phyloP scores from a whole-genome alignment of 2,329 filamentous ascomycete species.

The Annulohypoxylon truncatum region DNA sequence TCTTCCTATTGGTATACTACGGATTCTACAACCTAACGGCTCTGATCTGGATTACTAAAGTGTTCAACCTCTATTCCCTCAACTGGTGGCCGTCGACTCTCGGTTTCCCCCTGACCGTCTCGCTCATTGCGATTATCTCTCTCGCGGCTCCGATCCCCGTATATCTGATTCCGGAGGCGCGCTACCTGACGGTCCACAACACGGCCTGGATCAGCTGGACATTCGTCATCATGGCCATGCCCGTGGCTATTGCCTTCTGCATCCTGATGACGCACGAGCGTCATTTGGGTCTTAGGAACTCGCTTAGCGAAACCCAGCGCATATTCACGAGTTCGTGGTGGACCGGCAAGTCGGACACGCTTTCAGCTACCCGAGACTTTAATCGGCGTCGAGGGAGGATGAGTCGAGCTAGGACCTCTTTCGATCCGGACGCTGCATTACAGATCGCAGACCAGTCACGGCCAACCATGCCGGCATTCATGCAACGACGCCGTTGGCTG shows the following conservation, averaged over 20 bases:
- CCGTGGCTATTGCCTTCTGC: constrained; percentile 72
- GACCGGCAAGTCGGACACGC: constrained; percentile 67
- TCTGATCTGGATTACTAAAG: constrained; percentile 76
- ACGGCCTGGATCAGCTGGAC: constrained; percentile 77
- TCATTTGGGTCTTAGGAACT: constrained; percentile 69
- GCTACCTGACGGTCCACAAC: constrained; percentile 69
- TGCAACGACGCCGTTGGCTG: constrained; percentile 66
- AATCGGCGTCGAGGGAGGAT: constrained; percentile 53
- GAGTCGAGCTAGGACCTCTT: constrained; percentile 51
- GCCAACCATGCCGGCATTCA: constrained; percentile 50
- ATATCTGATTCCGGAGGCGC: constrained; percentile 65
- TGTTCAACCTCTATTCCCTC: constrained; percentile 76
- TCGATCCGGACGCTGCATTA: constrained; percentile 53
- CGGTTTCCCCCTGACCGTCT: constrained; percentile 73
- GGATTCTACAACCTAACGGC: constrained; percentile 75
- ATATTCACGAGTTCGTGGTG: constrained; percentile 76
- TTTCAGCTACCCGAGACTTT: constrained; percentile 55
- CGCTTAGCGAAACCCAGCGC: constrained; percentile 73
- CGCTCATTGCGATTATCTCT: constrained; percentile 70
- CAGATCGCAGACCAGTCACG: constrained; percentile 42
- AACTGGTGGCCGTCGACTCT: constrained; percentile 77
- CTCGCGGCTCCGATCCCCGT: constrained; percentile 69
- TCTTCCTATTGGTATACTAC: constrained; percentile 77
- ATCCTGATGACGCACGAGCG: constrained; percentile 73
- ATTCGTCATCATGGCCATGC: constrained; percentile 76